phyloP scores from a whole-genome alignment of 352 stramenopile genomes.

The Pythium monospermum region DNA sequence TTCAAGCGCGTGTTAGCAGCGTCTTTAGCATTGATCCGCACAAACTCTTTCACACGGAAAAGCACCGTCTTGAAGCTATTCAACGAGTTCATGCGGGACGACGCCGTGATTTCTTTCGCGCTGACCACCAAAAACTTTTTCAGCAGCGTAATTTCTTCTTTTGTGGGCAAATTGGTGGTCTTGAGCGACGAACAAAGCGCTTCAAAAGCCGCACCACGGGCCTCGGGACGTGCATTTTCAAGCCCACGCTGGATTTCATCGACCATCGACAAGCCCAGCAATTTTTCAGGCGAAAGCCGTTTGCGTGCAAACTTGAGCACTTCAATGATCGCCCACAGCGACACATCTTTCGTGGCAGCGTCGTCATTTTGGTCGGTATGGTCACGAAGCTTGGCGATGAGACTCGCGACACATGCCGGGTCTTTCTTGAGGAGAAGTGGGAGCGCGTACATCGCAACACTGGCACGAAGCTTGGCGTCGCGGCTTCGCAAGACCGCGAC shows the following conservation, averaged over 20 bases:
- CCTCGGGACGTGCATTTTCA: constrained; percentile 47
- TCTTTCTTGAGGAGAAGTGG: constrained; percentile 72
- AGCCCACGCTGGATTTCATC: constrained; percentile 54
- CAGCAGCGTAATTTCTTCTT: constrained; percentile 48
- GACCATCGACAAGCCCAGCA: constrained; percentile 43
- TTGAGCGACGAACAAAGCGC: constrained; percentile 75
- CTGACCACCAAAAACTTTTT: constrained; percentile 68
- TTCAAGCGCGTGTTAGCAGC: constrained; percentile 5
- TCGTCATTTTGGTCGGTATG: constrained; percentile 1
- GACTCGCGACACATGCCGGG: constrained; percentile 35
- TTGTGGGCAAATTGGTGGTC: constrained; percentile 63
- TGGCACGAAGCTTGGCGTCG: constrained; percentile 47
- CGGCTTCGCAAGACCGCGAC: constrained; percentile 43
- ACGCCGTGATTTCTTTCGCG: constrained; percentile 63
- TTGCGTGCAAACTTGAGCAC: constrained; percentile 79
- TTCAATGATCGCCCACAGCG: constrained; percentile 70
- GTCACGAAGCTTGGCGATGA: constrained; percentile 46
- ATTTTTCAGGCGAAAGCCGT: constrained; percentile 51
- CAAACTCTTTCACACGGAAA: constrained; percentile 64
- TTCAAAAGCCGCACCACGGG: constrained; percentile 68
- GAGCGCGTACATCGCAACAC: constrained; percentile 72
- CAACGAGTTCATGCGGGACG: constrained; percentile 64
- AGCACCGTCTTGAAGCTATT: constrained; percentile 75
- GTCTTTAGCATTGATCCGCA: constrained; percentile 47
- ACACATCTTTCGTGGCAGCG: constrained; percentile 29